Conservation (phyloP, 2,329 filamentous ascomycete genomes). For the Fusarium mexicanum region DNA sequence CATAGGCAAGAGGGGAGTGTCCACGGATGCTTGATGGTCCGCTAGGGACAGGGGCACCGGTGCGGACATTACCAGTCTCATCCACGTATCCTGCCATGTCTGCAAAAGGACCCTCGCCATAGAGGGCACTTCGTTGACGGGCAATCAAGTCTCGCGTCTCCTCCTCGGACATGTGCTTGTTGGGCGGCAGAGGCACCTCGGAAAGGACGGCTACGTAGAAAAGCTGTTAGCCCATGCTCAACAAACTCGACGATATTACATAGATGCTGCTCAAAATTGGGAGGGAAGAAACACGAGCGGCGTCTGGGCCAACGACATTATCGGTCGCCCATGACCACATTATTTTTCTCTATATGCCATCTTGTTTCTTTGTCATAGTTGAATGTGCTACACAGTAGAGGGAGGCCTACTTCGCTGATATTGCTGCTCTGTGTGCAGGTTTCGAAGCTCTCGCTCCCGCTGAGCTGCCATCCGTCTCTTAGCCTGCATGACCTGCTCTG, state of each 20-base stretch:
- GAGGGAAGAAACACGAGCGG: constrained; percentile 40
- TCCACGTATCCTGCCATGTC: constrained; percentile 74
- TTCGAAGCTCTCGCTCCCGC: constrained; percentile 97
- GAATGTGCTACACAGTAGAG: constrained; percentile 74
- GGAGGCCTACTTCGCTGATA: constrained; percentile 98
- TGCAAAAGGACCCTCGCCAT: constrained; percentile 79
- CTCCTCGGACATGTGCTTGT: constrained; percentile 93
- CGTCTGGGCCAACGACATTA: constrained; percentile 35
- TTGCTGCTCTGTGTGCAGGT: constrained; percentile 99
- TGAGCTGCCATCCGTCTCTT: constrained; percentile 99
- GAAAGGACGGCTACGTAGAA: constrained; percentile 61
- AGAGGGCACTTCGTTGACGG: constrained; percentile 93
- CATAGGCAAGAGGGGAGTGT: constrained; percentile 82
- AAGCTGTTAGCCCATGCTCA: constrained; percentile 51
- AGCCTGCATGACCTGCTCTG: constrained; percentile 98
- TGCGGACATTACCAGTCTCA: constrained; percentile 70
- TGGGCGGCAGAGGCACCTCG: constrained; percentile 54
- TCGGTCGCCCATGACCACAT: constrained; percentile 42
- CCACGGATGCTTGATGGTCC: constrained; percentile 74
- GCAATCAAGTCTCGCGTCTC: constrained; percentile 95
- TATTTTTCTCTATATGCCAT: constrained; percentile 52
- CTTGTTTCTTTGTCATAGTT: constrained; percentile 48
- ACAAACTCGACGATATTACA: constrained; percentile 44
- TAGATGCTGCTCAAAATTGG: constrained; percentile 37
- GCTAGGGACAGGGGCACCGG: constrained; percentile 72